phyloP scores from a whole-genome alignment of 352 stramenopile genomes.

The Phytophthora pluvialis region DNA sequence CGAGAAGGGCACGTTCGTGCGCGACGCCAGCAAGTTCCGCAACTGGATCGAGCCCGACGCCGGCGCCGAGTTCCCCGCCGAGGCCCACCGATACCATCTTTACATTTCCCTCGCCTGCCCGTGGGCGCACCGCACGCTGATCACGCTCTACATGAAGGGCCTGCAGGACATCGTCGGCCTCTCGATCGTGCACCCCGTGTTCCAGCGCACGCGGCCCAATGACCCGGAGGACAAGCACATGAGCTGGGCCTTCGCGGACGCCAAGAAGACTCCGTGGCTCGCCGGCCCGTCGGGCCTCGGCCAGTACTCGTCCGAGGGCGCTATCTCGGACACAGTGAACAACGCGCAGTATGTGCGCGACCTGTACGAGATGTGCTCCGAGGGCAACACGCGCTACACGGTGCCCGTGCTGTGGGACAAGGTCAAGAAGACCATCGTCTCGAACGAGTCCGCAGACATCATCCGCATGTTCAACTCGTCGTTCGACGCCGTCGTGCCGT shows the following conservation, averaged over 20 bases:
- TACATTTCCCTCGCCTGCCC: constrained; percentile 97
- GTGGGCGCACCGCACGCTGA: constrained; percentile 80
- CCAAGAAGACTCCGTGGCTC: constrained; percentile 63
- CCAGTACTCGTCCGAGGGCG: constrained; percentile 71
- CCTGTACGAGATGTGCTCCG: constrained; percentile 83
- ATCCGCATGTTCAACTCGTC: constrained; percentile 92
- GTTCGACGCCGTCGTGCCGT: constrained; percentile 77
- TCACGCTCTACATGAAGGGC: constrained; percentile 93
- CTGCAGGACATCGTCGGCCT: constrained; percentile 95
- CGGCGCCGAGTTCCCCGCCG: constrained; percentile 70
- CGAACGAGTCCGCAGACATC: constrained; percentile 95
- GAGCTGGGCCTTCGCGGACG: constrained; percentile 85
- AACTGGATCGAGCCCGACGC: constrained; percentile 74
- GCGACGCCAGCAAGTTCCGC: constrained; percentile 78
- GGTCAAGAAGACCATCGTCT: constrained; percentile 91
- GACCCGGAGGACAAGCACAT: constrained; percentile 77
- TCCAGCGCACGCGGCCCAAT: constrained; percentile 77
- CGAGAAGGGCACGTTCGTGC: constrained; percentile 74
- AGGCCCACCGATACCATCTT: constrained; percentile 91
- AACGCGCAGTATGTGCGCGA: constrained; percentile 68
- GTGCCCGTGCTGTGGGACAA: constrained; percentile 94
- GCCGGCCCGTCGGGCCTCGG: constrained; percentile 67
- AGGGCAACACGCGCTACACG: constrained; percentile 83
- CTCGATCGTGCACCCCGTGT: constrained; percentile 91
- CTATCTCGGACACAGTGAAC: constrained; percentile 75